Base-by-base conservation (phyloP, 768 basidiomycete genomes). In the Leccinum variicolor region DNA sequence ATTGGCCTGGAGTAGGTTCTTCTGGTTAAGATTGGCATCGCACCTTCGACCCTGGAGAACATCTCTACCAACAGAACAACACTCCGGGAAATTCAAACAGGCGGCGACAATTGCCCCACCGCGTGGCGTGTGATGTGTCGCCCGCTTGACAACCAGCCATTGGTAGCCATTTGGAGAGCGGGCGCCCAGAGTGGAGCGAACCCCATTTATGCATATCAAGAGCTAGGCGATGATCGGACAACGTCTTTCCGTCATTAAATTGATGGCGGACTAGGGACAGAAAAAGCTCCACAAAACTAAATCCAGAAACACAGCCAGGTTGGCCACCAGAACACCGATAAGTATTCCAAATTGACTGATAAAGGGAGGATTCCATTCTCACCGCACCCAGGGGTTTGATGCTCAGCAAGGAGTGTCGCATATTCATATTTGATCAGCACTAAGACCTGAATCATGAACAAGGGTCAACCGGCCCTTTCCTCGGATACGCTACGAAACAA, bases 291-390 rank as follows among this genome's bases (percentile, higher is more conserved):
- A 41, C 25, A 51, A n/a, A 50, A 48, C 47, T 47, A 53, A 54
- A 54, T 41, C 21, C 47, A 56, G 19, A 5, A 43, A 11, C 36
- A 36, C 29, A 15, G 29, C 45, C 55, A 36, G 26, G 34, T 33
- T 21, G 26, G 19, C 50, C 52, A 58, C 50, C 45, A 59, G 33
- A 48, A 43, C 26, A 36, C 19, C 28, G 17, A 23, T 33, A 17
- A 31, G 2, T 26, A 52, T 65, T 53, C 29, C 43, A 58, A 58
- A 56, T 60, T 33, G 21, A 52, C 17, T 56, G 47, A 57, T 61
- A 21, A 54, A 55, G 55, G 55, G 55, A 57, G 4, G n/a, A 15
- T 17, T 47, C 29, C 28, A n/a, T 45, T 58, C 53, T 54, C 52
- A 54, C 39, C 45, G 21, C 19, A 17, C 39, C 23, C 47, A 45